Base-by-base conservation (phyloP, 192 early-diverging fungal genomes). In the Coemansia sp. region DNA sequence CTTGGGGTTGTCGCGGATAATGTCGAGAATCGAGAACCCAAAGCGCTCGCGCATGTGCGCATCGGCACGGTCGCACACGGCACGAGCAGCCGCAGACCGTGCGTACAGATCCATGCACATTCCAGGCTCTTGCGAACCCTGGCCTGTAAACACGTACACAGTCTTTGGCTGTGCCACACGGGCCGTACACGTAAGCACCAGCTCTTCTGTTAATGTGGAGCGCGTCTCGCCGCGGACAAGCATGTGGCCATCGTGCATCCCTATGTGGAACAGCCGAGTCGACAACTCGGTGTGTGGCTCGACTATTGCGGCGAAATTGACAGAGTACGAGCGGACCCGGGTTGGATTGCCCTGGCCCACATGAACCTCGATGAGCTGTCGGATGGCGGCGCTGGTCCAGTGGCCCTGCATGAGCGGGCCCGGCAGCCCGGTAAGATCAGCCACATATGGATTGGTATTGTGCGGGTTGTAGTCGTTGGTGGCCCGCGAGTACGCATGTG, bases 81-180 rank as follows among this genome's bases (percentile, higher is more conserved):
- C 85, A 64, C 88, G 90, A 21, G 93, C 93, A 52, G 92, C 86
- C 19, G 89, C 69, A 0, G 92, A 94, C 49, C 84, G 82, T 17
- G 76, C 84, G 71, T 95, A 98, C 43, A 96, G 82, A 31, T 91
- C 92, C 90, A 94, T 92, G 59, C 93, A 93, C 95, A 98, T 98
- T 55, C 91, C 92, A 14, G 83, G 83, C 81, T 95, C 92, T 74
- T 98, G 95, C 67, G 95, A 95, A 59, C 95, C 95, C 71, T 98
- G 95, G 31, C 95, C 95, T 43, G 95, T 98, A 65, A 98, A 98
- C 29, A 94, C 90, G 62, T 93, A 98, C 23, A 89, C 87, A 12
- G 94, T 94, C 43, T 83, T 82, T 35, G 91, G 89, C 73, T 93
- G 93, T 27, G 92, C 90, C 23, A 98, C 94, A 73, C 92, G 87